phyloP scores from a whole-genome alignment of 768 basidiomycete species.

The Rhodosporidiobolus sp. region DNA sequence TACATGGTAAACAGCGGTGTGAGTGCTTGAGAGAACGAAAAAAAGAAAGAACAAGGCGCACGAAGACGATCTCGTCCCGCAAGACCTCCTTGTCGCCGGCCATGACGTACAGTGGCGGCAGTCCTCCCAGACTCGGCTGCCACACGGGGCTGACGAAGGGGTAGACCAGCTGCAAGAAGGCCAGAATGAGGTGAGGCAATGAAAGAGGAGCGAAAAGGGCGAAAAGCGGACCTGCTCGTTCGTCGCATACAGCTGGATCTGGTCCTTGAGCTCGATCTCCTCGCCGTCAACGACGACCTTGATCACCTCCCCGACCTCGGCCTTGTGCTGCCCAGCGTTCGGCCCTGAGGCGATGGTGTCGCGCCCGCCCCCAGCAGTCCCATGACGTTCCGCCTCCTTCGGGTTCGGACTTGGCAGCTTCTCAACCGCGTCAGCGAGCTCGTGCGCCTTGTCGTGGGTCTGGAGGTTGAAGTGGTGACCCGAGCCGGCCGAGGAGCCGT shows the following conservation, averaged over 20 bases:
- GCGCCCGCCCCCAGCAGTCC: not conserved
- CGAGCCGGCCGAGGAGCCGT: not conserved
- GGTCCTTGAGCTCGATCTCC: conserved; percentile 47
- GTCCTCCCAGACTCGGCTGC: conserved; percentile 77
- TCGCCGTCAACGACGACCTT: conserved; percentile 48
- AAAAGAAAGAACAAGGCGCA: conserved; percentile 51
- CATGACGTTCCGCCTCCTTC: conserved; percentile 14
- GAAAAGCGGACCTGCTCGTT: conserved; percentile 67
- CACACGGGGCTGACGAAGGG: conserved; percentile 72
- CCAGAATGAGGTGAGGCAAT: conserved; percentile 43
- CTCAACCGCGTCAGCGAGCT: conserved; percentile 21
- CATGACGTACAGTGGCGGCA: conserved; percentile 80
- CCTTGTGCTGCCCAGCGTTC: conserved; percentile 16
- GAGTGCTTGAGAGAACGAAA: not conserved
- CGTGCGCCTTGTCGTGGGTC: conserved; percentile 23
- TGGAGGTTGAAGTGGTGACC: conserved; percentile 7
- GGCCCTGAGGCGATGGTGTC: not conserved
- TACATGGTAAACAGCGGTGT: not conserved
- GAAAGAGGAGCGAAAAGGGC: conserved; percentile 11
- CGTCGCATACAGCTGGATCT: conserved; percentile 77
- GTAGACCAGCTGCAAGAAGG: conserved; percentile 55
- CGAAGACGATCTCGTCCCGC: conserved; percentile 84
- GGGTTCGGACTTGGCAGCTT: conserved; percentile 10
- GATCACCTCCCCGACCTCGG: conserved; percentile 28
- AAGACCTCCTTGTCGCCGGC: conserved; percentile 84